These are phyloP conservation scores for Colletotrichum sp. DNA, from an alignment of 2,329 filamentous ascomycete species.

Conservation along the genomic window DNA sequence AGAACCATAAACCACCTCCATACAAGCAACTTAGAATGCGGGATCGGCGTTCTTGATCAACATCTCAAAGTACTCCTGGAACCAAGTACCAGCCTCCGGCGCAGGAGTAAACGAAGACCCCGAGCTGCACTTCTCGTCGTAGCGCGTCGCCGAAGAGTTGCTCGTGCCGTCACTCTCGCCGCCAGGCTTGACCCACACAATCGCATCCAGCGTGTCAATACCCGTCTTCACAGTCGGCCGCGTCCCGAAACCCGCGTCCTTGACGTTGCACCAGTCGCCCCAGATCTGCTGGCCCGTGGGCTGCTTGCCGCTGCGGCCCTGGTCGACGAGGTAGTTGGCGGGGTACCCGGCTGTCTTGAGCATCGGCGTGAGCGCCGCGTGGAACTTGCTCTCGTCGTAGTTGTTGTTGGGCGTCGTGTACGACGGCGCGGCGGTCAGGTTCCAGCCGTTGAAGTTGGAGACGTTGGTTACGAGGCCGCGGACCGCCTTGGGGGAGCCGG, in stretches of 20 bases:
- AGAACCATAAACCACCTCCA: background rate
- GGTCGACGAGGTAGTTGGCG: slow-evolving; percentile 21
- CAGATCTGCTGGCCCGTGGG: slow-evolving; percentile 55
- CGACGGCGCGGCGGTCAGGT: slow-evolving; percentile 19
- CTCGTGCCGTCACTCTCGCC: slow-evolving; percentile 38
- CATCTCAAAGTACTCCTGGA: slow-evolving; percentile 64
- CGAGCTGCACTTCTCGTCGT: slow-evolving; percentile 53
- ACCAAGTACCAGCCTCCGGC: slow-evolving; percentile 73
- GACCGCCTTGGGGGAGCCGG: slow-evolving; percentile 35
- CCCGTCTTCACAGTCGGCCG: slow-evolving; percentile 57
- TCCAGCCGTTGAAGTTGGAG: slow-evolving; percentile 35
- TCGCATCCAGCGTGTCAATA: slow-evolving; percentile 54
- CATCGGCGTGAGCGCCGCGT: slow-evolving; percentile 14
- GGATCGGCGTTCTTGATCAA: slow-evolving; percentile 61
- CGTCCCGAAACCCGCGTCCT: slow-evolving; percentile 57
- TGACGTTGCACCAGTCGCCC: slow-evolving; percentile 65
- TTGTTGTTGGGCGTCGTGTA: slow-evolving; percentile 27
- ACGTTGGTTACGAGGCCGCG: slow-evolving; percentile 40
- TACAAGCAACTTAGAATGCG: slow-evolving; percentile 38
- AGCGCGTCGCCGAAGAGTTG: slow-evolving; percentile 41
- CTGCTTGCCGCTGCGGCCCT: slow-evolving; percentile 37
- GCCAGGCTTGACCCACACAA: slow-evolving; percentile 66
- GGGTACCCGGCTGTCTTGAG: slow-evolving; percentile 20
- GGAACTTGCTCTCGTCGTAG: slow-evolving; percentile 22
- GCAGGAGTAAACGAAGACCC: slow-evolving; percentile 63